phyloP scores from a whole-genome alignment of 2,329 filamentous ascomycete genomes.

The Immersiporthe knoxdaviesiana region DNA sequence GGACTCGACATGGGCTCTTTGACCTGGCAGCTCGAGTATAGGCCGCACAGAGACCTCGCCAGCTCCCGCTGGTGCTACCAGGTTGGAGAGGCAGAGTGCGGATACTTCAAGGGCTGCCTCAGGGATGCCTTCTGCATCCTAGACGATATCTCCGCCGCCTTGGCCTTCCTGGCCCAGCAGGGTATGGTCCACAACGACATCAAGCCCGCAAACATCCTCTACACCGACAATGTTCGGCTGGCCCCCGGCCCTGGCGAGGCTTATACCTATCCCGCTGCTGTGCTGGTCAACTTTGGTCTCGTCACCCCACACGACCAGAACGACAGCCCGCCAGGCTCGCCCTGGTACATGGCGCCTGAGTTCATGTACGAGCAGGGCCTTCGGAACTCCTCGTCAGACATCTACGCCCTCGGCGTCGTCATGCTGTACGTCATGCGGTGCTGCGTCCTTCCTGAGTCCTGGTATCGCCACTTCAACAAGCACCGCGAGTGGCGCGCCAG shows the following conservation, averaged over 20 bases:
- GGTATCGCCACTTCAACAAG: neutral
- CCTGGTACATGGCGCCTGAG: slow-evolving; percentile 5
- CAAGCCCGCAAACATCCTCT: slow-evolving; percentile 8
- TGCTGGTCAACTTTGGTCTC: slow-evolving; percentile 11
- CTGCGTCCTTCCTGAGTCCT: neutral
- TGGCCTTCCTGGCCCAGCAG: neutral
- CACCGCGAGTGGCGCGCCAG: neutral
- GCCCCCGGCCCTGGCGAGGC: neutral
- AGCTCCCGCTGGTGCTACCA: neutral
- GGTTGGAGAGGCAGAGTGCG: neutral
- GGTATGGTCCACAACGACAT: slow-evolving; percentile 4
- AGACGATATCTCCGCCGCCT: neutral
- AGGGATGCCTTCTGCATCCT: slow-evolving; percentile 1
- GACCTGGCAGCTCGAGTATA: neutral
- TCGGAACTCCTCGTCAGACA: neutral
- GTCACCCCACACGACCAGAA: neutral
- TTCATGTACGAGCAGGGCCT: neutral
- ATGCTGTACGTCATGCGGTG: slow-evolving; percentile 7
- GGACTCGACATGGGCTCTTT: neutral
- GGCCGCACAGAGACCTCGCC: slow-evolving; percentile 1
- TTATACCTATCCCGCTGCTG: neutral
- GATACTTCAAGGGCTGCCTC: neutral
- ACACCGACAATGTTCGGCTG: neutral
- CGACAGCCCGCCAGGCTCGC: neutral
- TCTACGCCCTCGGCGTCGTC: slow-evolving; percentile 1